Evolutionary conservation across 163 green algal species (phyloP).

Genomic region (Scenedesmus sp.): DNA sequence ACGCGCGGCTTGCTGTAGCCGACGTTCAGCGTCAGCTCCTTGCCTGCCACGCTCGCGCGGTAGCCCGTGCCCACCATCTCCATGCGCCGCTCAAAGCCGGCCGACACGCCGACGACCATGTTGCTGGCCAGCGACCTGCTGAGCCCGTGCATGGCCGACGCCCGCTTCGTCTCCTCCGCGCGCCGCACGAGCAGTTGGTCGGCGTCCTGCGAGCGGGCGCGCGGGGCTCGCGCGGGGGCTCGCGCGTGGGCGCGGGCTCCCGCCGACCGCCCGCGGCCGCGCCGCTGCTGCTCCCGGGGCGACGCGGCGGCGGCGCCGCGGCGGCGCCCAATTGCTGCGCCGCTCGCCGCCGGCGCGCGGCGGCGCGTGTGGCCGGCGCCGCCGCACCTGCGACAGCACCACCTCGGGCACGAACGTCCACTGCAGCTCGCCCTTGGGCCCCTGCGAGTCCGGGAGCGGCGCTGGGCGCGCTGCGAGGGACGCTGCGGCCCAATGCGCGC

Average conservation of each 20-base stretch:
- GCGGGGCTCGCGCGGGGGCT: no score
- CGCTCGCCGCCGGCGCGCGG: no score
- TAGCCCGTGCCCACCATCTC: conserved; percentile 96
- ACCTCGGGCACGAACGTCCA: conserved; percentile 72
- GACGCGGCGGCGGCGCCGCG: no score
- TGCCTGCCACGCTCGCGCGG: conserved; percentile 77
- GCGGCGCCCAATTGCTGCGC: background rate
- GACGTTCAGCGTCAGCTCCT: conserved; percentile 90
- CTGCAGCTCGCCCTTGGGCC: conserved; percentile 84
- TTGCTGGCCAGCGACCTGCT: conserved; percentile 88
- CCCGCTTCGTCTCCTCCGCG: conserved; percentile 64
- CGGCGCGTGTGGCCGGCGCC: no score
- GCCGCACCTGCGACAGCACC: conserved; percentile 69
- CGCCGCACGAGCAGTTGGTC: conserved; percentile 66
- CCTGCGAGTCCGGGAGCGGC: conserved; percentile 72
- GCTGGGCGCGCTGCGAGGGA: no score
- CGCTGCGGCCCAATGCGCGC: background rate
- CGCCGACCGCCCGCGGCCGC: no score
- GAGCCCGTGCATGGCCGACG: conserved; percentile 81
- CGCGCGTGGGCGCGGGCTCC: no score
- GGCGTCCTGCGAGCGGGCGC: conserved; percentile 64
- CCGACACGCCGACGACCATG: conserved; percentile 91
- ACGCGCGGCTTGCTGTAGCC: conserved; percentile 92
- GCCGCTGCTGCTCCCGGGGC: no score
- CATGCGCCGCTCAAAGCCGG: conserved; percentile 90